Base-by-base conservation (phyloP, 371 early-diverging fungal species). In the Mucor mucedo region DNA sequence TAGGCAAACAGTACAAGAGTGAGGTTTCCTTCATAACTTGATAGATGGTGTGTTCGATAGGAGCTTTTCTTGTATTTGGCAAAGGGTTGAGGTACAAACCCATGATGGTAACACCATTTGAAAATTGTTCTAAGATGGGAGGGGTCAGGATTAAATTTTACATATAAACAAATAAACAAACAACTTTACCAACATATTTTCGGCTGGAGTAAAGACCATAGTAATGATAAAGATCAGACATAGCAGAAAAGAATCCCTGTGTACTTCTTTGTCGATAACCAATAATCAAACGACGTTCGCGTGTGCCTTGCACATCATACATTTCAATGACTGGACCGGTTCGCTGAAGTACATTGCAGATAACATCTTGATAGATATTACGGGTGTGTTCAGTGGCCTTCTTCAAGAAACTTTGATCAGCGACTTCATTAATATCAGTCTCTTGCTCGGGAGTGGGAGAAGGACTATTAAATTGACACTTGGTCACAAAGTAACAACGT, bases 211-310 rank as follows among this genome's bases (percentile, higher is more conserved):
- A 97, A 66, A 98, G 77, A 65, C 90, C 90, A 84, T 98, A 98
- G 86, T 92, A 98, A 81, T 98, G 98, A 86, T 98, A 98, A 68
- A 98, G 82, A 80, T 98, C 98, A 39, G 95, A 95, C 84, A 98
- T 85, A 68, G 97, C 97, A 13, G 97, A 91, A 74, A 96, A 93
- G 84, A 96, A 96, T 47, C 86, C 84, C 73, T 91, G 91, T 6
- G 98, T 97, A 75, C 91, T 95, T 70, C 91, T 84, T 76, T 97
- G 98, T 53, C 87, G 85, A 68, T 84, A 84, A 60, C 94, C 98
- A 69, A 98, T 93, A 58, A 98, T 91, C 45, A 98, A 77, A 58
- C 98, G 91, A 77, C 92, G 92, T 72, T 95, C 95, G 40, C 95
- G 87, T 35, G 85, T 84, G 58, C 91, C 93, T 68, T 92, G 88